phyloP scores from a whole-genome alignment of 306 rosid genomes.

The Corylus heterophylla region DNA sequence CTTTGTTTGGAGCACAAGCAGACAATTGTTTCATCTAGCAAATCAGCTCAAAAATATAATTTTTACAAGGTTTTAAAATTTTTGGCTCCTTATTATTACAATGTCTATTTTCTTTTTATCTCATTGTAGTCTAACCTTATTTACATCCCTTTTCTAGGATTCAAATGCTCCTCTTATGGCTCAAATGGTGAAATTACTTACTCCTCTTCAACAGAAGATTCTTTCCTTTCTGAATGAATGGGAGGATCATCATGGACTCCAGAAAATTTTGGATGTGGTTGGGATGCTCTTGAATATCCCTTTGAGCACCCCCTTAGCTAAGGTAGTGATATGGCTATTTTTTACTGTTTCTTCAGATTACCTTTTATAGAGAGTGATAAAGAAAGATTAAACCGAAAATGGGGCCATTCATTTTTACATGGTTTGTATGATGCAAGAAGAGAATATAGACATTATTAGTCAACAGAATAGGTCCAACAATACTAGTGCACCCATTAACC shows the following conservation, averaged over 20 bases:
- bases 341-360: not conserved
- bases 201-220: conserved; percentile 56
- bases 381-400: too few species aligned
- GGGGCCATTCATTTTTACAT: too few species aligned
- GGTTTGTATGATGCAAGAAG: not conserved
- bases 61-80: conserved; percentile 70
- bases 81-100: not conserved
- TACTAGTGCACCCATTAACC: not conserved
- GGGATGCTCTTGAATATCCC: conserved; percentile 74
- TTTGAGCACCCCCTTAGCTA: conserved; percentile 61
- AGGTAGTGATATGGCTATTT: conserved; percentile 47
- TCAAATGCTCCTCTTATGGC: conserved; percentile 73
- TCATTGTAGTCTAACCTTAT: conserved; percentile 21
- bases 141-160: conserved; percentile 49
- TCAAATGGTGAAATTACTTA: conserved; percentile 64
- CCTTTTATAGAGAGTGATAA: not conserved
- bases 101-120: conserved; percentile 1
- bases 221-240: conserved; percentile 46
- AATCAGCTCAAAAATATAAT: conserved; percentile 51
- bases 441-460: not conserved
- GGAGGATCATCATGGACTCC: conserved; percentile 67
- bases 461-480: not conserved
- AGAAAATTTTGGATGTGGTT: conserved; percentile 54
- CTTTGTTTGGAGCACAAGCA: conserved; percentile 67
- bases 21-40: conserved; percentile 46